Evolutionary conservation across 257 asterid genomes (phyloP).

Genomic region (Capsicum pubescens): DNA sequence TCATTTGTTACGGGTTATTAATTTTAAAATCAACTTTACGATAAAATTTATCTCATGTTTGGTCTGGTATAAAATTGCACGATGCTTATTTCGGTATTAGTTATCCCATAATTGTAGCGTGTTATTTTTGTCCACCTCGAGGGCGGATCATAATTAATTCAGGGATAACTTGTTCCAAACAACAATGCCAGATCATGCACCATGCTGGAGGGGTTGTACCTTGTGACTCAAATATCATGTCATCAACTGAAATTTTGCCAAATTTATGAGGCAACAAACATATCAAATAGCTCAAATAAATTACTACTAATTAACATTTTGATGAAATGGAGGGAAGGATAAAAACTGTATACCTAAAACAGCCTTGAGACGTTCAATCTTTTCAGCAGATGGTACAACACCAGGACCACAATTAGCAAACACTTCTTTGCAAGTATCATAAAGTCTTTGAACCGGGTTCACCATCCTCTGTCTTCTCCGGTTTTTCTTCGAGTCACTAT

Average conservation of each 20-base stretch:
- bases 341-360: conserved; percentile 61
- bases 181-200: conserved; percentile 11
- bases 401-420: conserved; percentile 88
- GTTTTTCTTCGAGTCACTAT: neutral
- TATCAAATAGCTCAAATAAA: neutral
- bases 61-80: too few relatives aligned
- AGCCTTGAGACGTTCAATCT: conserved; percentile 63
- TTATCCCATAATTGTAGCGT: too few relatives aligned
- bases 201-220: neutral
- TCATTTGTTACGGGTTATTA: too few relatives aligned
- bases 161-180: neutral
- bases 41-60: too few relatives aligned
- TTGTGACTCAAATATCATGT: neutral
- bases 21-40: too few relatives aligned
- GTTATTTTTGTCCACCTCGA: too few relatives aligned
- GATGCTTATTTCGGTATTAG: too few relatives aligned
- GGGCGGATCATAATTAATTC: too few relatives aligned
- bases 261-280: too few relatives aligned
- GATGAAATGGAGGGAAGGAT: neutral
- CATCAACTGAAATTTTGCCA: too few relatives aligned
- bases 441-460: conserved; percentile 68
- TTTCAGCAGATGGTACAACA: conserved; percentile 73
- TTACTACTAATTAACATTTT: neutral
- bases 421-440: conserved; percentile 71
- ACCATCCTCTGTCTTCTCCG: conserved; percentile 26